A percentile compares a stretch with the other conserved stretches of the same genome.
Conservation (phyloP, 768 basidiomycete species). For the Panaeolus cyanescens region DNA sequence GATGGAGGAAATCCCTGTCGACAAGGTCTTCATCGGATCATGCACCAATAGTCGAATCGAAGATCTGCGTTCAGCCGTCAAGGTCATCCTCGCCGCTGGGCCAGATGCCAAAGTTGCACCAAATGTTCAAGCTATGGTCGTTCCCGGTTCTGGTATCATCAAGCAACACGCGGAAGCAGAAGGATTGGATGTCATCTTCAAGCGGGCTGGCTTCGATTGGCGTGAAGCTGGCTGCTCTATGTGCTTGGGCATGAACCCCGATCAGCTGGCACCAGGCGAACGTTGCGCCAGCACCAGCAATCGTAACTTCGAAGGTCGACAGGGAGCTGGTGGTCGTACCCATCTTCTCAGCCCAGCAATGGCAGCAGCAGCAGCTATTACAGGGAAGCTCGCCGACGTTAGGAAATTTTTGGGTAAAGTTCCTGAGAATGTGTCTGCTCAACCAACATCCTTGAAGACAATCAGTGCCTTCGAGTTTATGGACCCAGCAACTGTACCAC, state of each 20-base stretch:
- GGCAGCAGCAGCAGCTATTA: constrained; percentile 90
- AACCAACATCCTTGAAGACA: constrained; percentile 64
- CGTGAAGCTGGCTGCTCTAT: constrained; percentile 95
- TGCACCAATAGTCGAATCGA: constrained; percentile 96
- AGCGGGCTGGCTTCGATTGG: constrained; percentile 93
- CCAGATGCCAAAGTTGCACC: constrained; percentile 73
- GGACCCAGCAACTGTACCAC: constrained; percentile 64
- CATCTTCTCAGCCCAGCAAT: constrained; percentile 90
- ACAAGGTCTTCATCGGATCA: constrained; percentile 93
- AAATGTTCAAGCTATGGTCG: constrained; percentile 84
- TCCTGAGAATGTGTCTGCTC: constrained; percentile 43
- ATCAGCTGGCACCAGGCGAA: constrained; percentile 80
- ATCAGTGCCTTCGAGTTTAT: constrained; percentile 76
- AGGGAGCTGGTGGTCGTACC: constrained; percentile 86
- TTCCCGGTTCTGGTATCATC: constrained; percentile 88
- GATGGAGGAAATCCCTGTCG: constrained; percentile 78
- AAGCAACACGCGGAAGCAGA: constrained; percentile 92
- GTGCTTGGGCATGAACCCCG: constrained; percentile 96
- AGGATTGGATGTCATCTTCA: constrained; percentile 84
- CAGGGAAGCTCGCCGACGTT: constrained; percentile 83
- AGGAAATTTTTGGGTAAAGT: constrained; percentile 65
- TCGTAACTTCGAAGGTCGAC: constrained; percentile 90
- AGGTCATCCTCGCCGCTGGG: constrained; percentile 74
- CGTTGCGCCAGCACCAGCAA: constrained; percentile 93
- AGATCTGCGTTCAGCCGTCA: constrained; percentile 85